Conservation (phyloP, 306 rosid species). For the Cicer yamashitae region DNA sequence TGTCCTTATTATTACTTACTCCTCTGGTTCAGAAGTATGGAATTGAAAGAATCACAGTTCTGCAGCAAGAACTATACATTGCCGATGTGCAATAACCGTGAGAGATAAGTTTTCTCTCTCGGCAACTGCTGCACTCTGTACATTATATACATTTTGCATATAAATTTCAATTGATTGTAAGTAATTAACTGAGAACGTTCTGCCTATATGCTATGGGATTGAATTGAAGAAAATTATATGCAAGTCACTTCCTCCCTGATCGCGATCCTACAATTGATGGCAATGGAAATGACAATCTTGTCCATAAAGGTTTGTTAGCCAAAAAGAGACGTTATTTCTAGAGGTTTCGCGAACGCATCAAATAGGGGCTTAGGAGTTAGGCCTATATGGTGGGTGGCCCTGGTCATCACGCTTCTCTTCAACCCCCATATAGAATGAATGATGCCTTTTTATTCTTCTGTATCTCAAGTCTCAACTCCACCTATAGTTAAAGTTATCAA, state of each 20-base stretch:
- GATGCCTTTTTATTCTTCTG: too few relatives aligned
- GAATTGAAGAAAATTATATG: constrained; percentile 16
- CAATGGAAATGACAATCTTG: constrained; percentile 27
- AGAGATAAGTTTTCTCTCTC: too few relatives aligned
- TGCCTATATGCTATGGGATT: not conserved
- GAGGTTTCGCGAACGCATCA: not conserved
- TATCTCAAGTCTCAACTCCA: too few relatives aligned
- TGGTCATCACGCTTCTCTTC: constrained; percentile 2
- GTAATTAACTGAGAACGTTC: too few relatives aligned
- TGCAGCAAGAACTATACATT: too few relatives aligned
- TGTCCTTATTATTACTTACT: not conserved
- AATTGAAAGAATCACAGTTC: too few relatives aligned
- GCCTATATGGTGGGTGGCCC: constrained; percentile 26
- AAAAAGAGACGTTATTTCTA: not conserved
- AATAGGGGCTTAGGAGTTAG: not conserved
- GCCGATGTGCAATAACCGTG: too few relatives aligned
- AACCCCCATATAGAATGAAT: not conserved
- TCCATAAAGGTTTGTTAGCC: constrained; percentile 14
- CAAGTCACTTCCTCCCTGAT: constrained; percentile 17
- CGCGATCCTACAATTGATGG: not conserved
- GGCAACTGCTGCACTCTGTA: too few relatives aligned
- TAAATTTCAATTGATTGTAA: not conserved
- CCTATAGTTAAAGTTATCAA: too few relatives aligned
- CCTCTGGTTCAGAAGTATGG: not conserved
- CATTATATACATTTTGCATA: not conserved